Base-by-base conservation (phyloP, 2,329 filamentous ascomycete species). In the Elsinoe ampelina region DNA sequence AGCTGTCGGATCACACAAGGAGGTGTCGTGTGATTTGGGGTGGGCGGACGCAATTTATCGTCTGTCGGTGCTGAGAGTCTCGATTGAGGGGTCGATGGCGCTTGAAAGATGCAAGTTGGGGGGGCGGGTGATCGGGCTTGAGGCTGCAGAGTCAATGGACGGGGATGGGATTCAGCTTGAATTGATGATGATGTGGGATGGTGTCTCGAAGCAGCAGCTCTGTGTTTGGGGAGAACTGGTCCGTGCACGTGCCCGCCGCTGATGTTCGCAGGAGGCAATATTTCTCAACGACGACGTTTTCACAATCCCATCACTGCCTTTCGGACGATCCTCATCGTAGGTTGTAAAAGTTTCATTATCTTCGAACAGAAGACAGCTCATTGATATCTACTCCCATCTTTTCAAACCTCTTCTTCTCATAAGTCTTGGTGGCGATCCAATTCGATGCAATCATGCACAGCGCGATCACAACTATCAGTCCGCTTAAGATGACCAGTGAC, bases 391-490 rank as follows among this genome's bases (percentile, higher is more conserved):
- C 41, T 30, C 41, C 19, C 41, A 30, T 45, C 12, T 12, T 13
- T 13, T 26, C 12, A 12, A 45, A 45, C 10, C 41, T 26, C 19
- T 11, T 11, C 10, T 17, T 45, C 41, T 26, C 41, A 45, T 45
- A 22, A 6, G n/a, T 15, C 19, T 26, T 45, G 8, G 41, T 45
- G 2, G 39, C 41, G 4, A 45, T 11, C 41, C 41, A 26, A 22
- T 45, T 26, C 19, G 19, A 45, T 12, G 19, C 41, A 2, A 26
- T n/a, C 17, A 45, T 26, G 41, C 41, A 10, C 11, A 45, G 13
- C 3, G 19, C 17, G 5, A 22, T 22, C n/a, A 45, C 41, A 7
- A 45, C 41, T 22, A 63, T 58, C 71, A 22, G 42, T 57, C 54
- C 32, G 17, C 35, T 41, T 39, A 30, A 7, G 30, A 41, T 17